These are phyloP conservation scores for Solanum boliviense DNA, from an alignment of 257 asterid species.

Conservation along the genomic window DNA sequence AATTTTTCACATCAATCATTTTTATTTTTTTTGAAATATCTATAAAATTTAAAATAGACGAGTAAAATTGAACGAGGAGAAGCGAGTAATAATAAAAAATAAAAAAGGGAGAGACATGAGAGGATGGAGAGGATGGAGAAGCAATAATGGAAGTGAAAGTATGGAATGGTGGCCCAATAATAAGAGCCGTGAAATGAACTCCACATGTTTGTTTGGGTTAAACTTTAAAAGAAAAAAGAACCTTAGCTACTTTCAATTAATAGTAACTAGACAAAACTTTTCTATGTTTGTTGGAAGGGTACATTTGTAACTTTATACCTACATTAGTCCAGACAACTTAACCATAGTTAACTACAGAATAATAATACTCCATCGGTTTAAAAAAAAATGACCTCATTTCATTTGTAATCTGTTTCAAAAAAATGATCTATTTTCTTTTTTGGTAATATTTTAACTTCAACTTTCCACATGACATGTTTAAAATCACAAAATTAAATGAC, in stretches of 20 bases:
- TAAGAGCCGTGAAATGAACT: not conserved
- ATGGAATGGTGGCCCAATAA: not conserved
- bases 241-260: not conserved
- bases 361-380: too few relatives aligned
- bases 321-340: not conserved
- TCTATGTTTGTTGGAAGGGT: not conserved
- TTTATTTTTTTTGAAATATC: too few relatives aligned
- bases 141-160: not conserved
- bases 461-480: too few relatives aligned
- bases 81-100: too few relatives aligned
- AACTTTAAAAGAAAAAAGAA: not conserved
- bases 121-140: not conserved
- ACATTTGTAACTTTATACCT: conserved; percentile 6
- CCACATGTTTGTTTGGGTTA: not conserved
- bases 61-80: not conserved
- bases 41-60: too few relatives aligned
- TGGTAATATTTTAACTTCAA: too few relatives aligned
- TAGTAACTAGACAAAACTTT: not conserved
- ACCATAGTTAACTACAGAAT: not conserved
- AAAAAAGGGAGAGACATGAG: not conserved
- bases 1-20: too few relatives aligned
- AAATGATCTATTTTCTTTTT: too few relatives aligned
- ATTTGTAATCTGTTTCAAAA: too few relatives aligned
- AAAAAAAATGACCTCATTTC: too few relatives aligned
- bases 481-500: too few relatives aligned